A percentile compares a stretch with the other conserved stretches of the same genome.
Conservation (phyloP, 441 rosid genomes). For the Daphne laureola region DNA sequence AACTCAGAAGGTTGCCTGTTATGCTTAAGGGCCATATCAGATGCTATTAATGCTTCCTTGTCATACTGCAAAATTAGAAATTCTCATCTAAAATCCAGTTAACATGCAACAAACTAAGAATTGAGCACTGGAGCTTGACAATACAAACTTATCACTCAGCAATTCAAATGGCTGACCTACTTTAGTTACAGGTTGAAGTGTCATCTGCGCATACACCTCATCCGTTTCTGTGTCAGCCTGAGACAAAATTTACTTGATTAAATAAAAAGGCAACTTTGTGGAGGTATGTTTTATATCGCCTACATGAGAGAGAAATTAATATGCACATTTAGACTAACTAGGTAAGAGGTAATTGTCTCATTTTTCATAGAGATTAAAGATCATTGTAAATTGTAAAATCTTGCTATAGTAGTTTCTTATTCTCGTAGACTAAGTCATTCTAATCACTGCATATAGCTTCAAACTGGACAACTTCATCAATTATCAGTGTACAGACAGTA, state of each 20-base stretch:
- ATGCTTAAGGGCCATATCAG: constrained; percentile 76
- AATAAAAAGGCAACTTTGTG: constrained; percentile 4
- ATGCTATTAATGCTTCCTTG: constrained; percentile 76
- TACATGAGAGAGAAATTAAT: no score
- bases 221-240: constrained; percentile 94
- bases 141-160: constrained; percentile 2
- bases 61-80: constrained; percentile 46
- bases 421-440: no score
- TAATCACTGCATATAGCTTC: no score
- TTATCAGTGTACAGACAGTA: no score
- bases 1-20: constrained; percentile 76
- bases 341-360: no score
- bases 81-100: constrained; percentile 8
- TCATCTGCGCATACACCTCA: constrained; percentile 99
- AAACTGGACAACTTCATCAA: no score
- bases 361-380: no score
- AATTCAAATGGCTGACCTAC: constrained; percentile 45
- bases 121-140: not conserved
- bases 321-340: no score
- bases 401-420: no score
- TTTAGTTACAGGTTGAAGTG: constrained; percentile 86
- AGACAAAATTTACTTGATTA: constrained; percentile 17
- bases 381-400: no score
- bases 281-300: no score
- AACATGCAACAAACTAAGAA: not conserved